phyloP scores from a whole-genome alignment of 73 alveolate species.

The Paraurostyla sp. region DNA sequence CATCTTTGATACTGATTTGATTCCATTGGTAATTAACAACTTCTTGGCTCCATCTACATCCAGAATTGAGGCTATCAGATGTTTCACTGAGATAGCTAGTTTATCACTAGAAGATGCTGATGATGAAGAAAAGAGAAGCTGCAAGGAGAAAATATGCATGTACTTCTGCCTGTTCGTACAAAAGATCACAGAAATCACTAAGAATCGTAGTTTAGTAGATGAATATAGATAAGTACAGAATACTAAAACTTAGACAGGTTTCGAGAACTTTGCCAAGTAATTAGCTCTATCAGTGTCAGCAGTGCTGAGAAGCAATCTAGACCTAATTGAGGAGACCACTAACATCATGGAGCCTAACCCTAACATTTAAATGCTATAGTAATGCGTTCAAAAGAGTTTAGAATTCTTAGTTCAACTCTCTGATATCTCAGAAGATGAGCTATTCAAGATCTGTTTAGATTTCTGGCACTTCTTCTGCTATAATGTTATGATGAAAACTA shows the following conservation, averaged over 20 bases:
- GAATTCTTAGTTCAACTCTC: slow-evolving; percentile 77
- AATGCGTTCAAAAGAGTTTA: slow-evolving; percentile 30
- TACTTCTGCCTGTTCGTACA: slow-evolving; percentile 54
- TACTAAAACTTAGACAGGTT: not conserved
- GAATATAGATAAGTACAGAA: slow-evolving; percentile 30
- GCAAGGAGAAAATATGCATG: slow-evolving; percentile 59
- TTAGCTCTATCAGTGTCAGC: slow-evolving; percentile 59
- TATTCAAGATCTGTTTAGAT: slow-evolving; percentile 87
- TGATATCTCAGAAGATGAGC: slow-evolving; percentile 80
- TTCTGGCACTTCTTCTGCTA: slow-evolving; percentile 84
- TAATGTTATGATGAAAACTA: slow-evolving; percentile 69
- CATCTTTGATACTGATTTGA: slow-evolving; percentile 83
- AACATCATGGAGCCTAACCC: slow-evolving; percentile 23
- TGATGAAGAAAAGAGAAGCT: slow-evolving; percentile 61
- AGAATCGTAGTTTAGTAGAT: slow-evolving; percentile 40
- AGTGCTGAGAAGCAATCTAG: slow-evolving; percentile 15
- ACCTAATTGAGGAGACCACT: slow-evolving; percentile 56
- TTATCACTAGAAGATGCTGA: slow-evolving; percentile 63
- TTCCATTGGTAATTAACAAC: slow-evolving; percentile 47
- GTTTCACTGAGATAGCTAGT: slow-evolving; percentile 85
- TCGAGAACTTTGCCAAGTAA: slow-evolving; percentile 65
- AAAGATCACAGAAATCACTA: slow-evolving; percentile 63
- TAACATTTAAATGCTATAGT: not conserved
- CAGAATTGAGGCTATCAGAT: slow-evolving; percentile 88
- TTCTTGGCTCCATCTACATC: slow-evolving; percentile 70